These are phyloP conservation scores for Botrytis byssoidea DNA, from an alignment of 2,329 filamentous ascomycete genomes.

Conservation along the genomic window DNA sequence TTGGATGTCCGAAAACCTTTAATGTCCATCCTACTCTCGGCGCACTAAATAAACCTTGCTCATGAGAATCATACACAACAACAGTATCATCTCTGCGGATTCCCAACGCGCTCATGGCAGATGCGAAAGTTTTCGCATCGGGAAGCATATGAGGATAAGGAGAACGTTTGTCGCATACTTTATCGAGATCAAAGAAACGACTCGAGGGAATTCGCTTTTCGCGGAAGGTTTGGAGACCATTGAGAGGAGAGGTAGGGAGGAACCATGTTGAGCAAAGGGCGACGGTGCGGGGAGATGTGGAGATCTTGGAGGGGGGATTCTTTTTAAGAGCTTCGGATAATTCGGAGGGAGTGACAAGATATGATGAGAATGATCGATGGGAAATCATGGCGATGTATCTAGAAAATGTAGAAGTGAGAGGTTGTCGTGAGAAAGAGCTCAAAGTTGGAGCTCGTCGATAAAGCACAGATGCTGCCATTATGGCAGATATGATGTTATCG, in stretches of 20 bases:
- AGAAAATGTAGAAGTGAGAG: conserved; percentile 2
- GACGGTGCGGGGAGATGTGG: conserved; percentile 78
- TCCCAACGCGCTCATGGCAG: conserved; percentile 84
- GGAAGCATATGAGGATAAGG: conserved; percentile 98
- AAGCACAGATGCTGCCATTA: conserved; percentile 34
- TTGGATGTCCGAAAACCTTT: conserved; percentile 81
- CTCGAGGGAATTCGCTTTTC: conserved; percentile 82
- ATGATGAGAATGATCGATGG: conserved; percentile 45
- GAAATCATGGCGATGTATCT: conserved; percentile 13
- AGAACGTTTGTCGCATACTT: conserved; percentile 80
- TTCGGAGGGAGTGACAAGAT: conserved; percentile 82
- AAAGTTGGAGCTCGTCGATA: conserved; percentile 26
- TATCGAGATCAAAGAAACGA: conserved; percentile 95
- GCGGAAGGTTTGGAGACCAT: conserved; percentile 76
- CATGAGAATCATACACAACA: conserved; percentile 90
- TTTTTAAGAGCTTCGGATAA: conserved; percentile 78
- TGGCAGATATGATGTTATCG: conserved; percentile 29
- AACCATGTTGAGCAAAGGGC: conserved; percentile 95
- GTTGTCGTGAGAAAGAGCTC: conserved; percentile 22
- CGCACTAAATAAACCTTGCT: conserved; percentile 91
- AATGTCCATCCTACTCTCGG: conserved; percentile 94
- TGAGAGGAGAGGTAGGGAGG: conserved; percentile 84
- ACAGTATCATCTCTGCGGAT: conserved; percentile 85
- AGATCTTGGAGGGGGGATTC: conserved; percentile 76
- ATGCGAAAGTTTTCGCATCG: conserved; percentile 73